Evolutionary conservation across 2,329 filamentous ascomycete genomes (phyloP).

Genomic region (Aspergillus carbonarius): DNA sequence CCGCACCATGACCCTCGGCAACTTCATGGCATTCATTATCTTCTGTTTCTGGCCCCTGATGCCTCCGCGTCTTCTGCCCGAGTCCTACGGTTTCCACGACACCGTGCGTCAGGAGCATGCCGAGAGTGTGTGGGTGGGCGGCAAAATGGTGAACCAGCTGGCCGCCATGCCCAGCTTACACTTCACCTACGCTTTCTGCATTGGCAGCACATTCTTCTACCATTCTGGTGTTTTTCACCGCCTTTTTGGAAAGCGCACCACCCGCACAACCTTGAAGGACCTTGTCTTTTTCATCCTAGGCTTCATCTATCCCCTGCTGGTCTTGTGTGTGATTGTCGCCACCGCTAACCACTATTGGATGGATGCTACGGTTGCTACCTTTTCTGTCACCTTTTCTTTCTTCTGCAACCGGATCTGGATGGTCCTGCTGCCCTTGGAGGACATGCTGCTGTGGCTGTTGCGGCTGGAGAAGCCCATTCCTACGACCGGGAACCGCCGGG

Average conservation of each 20-base stretch:
- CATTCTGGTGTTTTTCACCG: conserved; percentile 52
- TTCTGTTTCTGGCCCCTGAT: conserved; percentile 66
- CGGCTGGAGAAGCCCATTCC: conserved; percentile 55
- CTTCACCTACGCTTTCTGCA: conserved; percentile 57
- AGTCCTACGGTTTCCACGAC: conserved; percentile 61
- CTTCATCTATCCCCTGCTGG: conserved; percentile 51
- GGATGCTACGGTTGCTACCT: conserved; percentile 53
- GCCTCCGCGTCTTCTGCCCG: conserved; percentile 61
- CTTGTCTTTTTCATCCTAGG: conserved; percentile 47
- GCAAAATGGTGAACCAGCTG: conserved; percentile 58
- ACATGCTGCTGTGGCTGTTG: conserved; percentile 49
- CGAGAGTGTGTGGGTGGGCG: conserved; percentile 56
- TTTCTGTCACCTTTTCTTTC: conserved; percentile 51
- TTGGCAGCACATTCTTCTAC: conserved; percentile 55
- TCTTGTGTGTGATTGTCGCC: conserved; percentile 55
- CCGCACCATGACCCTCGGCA: conserved; percentile 62
- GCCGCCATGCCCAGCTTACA: conserved; percentile 60
- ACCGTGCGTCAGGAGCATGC: conserved; percentile 58
- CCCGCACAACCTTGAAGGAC: conserved; percentile 44
- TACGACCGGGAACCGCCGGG: conserved; percentile 46
- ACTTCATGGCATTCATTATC: conserved; percentile 59
- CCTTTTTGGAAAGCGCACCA: conserved; percentile 42
- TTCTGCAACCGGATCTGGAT: conserved; percentile 52
- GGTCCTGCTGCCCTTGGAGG: conserved; percentile 53
- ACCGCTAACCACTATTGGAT: conserved; percentile 62